Evolutionary conservation across 1,139 yeast species (phyloP).

Genomic region (Suhomyces wounanorum): DNA sequence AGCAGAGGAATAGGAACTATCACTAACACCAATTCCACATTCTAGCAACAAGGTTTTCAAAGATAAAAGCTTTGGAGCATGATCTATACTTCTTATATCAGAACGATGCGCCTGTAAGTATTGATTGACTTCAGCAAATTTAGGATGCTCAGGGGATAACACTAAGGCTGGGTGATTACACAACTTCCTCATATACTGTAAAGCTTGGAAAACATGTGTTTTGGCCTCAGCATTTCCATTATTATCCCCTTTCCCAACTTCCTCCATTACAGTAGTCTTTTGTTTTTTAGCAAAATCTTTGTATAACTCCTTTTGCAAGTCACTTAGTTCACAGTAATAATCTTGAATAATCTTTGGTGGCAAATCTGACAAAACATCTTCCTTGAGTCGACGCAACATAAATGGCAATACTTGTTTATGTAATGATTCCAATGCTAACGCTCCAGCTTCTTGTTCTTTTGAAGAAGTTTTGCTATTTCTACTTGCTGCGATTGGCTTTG

Average conservation of each 20-base stretch:
- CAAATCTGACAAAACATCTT: slow-evolving; percentile 91
- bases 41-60: slow-evolving; percentile 79
- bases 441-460: slow-evolving; percentile 96
- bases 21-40: slow-evolving; percentile 87
- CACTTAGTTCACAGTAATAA: slow-evolving; percentile 93
- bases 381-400: slow-evolving; percentile 92
- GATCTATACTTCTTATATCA: slow-evolving; percentile 69
- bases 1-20: slow-evolving; percentile 41
- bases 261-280: slow-evolving; percentile 68
- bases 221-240: slow-evolving; percentile 53
- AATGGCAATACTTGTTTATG: slow-evolving; percentile 97
- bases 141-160: slow-evolving; percentile 84
- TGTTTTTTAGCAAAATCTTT: slow-evolving; percentile 91
- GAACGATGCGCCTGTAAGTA: slow-evolving; percentile 62
- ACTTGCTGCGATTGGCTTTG: slow-evolving; percentile 95
- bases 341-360: slow-evolving; percentile 99
- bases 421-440: slow-evolving; percentile 89
- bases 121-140: slow-evolving; percentile 61
- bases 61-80: slow-evolving; percentile 89
- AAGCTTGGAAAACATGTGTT: slow-evolving; percentile 95
- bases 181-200: slow-evolving; percentile 94
- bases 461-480: slow-evolving; percentile 89
- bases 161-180: slow-evolving; percentile 97
- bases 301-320: slow-evolving; percentile 82
- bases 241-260: slow-evolving; percentile 44